Evolutionary conservation across 495 filamentous ascomycete species (phyloP).

Genomic region (Daldinia decipiens): DNA sequence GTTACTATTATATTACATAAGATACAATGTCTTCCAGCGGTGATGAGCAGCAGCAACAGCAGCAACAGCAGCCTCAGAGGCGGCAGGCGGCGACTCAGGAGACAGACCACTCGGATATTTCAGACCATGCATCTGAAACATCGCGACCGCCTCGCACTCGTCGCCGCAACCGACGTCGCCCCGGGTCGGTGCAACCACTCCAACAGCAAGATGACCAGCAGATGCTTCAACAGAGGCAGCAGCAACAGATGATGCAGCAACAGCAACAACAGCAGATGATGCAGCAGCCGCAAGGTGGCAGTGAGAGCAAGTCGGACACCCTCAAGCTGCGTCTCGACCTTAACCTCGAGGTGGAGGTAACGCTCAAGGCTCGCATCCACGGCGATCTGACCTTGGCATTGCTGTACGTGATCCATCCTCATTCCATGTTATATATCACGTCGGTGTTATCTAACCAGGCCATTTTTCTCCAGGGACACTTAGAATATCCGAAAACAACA

Average conservation of each 20-base stretch:
- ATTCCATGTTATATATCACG: neutral
- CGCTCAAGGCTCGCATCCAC: slow-evolving; percentile 86
- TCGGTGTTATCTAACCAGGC: neutral
- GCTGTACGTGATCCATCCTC: slow-evolving; percentile 65
- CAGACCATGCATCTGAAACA: slow-evolving; percentile 60
- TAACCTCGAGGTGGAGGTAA: slow-evolving; percentile 84
- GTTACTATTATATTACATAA: neutral
- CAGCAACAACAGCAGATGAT: slow-evolving; percentile 40
- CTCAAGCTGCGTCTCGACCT: slow-evolving; percentile 77
- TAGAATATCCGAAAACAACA: slow-evolving; percentile 8
- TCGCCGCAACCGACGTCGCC: slow-evolving; percentile 41
- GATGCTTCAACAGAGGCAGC: slow-evolving; percentile 45
- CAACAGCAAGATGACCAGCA: slow-evolving; percentile 43
- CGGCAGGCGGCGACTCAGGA: slow-evolving; percentile 23
- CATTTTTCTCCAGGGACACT: slow-evolving; percentile 27
- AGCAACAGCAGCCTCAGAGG: slow-evolving; percentile 31
- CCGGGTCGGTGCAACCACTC: slow-evolving; percentile 34
- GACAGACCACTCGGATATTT: slow-evolving; percentile 36
- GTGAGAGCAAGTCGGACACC: slow-evolving; percentile 65
- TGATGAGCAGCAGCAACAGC: slow-evolving; percentile 12
- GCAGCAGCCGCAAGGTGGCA: slow-evolving; percentile 43
- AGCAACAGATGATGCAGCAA: slow-evolving; percentile 42
- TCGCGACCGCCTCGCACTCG: slow-evolving; percentile 40
- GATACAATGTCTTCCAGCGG: slow-evolving; percentile 38
- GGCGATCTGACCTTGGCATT: slow-evolving; percentile 84